Conservation (phyloP, 2,329 filamentous ascomycete genomes). For the Colletotrichum eleusines region DNA sequence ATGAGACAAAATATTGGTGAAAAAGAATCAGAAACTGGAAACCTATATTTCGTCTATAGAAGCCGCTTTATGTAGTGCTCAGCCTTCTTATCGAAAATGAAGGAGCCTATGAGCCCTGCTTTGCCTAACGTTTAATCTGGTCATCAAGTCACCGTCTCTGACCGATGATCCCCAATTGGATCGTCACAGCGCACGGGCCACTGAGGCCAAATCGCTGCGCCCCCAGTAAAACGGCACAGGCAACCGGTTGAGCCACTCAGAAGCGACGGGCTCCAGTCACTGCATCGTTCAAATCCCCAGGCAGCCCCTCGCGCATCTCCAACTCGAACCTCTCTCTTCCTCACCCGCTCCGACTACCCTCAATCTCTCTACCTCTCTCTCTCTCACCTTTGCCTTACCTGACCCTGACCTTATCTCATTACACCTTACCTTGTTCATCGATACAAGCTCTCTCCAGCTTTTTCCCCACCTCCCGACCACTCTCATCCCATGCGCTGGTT, state of each 20-base stretch:
- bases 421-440: conserved; percentile 1
- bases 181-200: conserved; percentile 30
- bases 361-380: conserved; percentile 14
- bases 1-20: too few species aligned
- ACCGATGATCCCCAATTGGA: neutral
- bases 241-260: conserved; percentile 22
- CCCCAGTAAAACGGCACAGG: conserved; percentile 26
- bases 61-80: rapidly evolving
- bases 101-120: rapidly evolving
- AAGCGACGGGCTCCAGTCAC: conserved; percentile 28
- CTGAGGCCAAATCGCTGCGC: conserved; percentile 42
- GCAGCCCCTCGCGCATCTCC: conserved; percentile 38
- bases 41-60: rapidly evolving
- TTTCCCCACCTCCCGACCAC: neutral
- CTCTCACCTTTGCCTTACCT: neutral
- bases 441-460: conserved; percentile 18
- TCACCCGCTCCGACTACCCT: conserved; percentile 35
- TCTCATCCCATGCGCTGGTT: conserved; percentile 32
- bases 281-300: conserved; percentile 39
- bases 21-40: rapidly evolving
- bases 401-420: neutral
- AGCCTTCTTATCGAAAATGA: rapidly evolving
- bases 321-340: conserved; percentile 15
- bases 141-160: neutral
- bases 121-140: conserved; percentile 28